Conservation (phyloP, 306 rosid species). For the Sicyos edulis region DNA sequence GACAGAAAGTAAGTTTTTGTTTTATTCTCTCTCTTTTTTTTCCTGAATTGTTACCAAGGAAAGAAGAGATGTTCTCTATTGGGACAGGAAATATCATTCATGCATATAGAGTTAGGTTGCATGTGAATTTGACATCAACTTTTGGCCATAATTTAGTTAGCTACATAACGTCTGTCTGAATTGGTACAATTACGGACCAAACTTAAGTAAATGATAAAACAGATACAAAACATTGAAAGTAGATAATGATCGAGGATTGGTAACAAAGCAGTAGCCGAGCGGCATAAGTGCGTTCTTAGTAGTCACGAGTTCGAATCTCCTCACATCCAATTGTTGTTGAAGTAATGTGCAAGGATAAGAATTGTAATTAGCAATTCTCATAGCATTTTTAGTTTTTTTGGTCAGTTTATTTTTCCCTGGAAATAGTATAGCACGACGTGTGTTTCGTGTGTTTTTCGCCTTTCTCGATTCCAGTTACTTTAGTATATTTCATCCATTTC, state of each 20-base stretch:
- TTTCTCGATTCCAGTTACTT: not conserved
- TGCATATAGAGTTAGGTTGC: constrained; percentile 1
- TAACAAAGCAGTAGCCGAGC: no score
- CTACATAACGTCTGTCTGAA: not conserved
- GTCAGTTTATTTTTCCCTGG: not conserved
- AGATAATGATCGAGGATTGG: no score
- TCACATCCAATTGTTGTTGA: no score
- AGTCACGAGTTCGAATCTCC: no score
- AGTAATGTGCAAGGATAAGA: no score
- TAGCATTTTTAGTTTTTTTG: no score
- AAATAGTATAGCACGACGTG: not conserved
- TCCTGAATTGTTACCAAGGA: not conserved
- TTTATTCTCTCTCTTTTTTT: not conserved
- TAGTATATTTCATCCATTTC: not conserved
- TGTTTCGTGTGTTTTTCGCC: not conserved
- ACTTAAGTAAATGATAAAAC: not conserved
- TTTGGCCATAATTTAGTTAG: not conserved
- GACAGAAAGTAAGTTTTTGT: constrained; percentile 68
- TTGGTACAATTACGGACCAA: not conserved
- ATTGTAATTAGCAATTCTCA: no score
- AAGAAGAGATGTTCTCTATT: not conserved
- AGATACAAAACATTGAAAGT: not conserved
- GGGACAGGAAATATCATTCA: not conserved
- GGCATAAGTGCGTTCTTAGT: no score
- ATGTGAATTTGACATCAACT: not conserved